Evolutionary conservation across 805 yeast species (phyloP).

Genomic region (Candida hungchunana): DNA sequence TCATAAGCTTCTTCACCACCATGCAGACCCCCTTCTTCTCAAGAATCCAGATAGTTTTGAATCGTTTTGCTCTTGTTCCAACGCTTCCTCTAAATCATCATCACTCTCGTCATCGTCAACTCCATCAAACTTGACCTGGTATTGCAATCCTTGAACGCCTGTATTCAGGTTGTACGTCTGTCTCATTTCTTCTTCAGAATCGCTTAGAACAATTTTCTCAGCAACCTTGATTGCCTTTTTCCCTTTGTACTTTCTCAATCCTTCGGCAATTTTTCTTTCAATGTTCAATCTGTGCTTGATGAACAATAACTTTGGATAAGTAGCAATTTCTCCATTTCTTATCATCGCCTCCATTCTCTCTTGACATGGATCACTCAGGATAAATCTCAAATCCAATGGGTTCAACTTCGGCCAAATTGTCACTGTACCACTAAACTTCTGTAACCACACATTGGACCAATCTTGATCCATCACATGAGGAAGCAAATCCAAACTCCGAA

Average conservation of each 20-base stretch:
- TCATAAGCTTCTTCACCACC: too few species aligned
- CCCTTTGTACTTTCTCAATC: slow-evolving; percentile 32
- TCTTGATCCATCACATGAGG: slow-evolving; percentile 71
- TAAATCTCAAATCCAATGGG: slow-evolving; percentile 55
- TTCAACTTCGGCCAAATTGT: slow-evolving; percentile 71
- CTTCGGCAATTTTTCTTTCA: slow-evolving; percentile 59
- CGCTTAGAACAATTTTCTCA: slow-evolving; percentile 6
- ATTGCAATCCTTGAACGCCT: slow-evolving; percentile 10
- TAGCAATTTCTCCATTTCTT: slow-evolving; percentile 56
- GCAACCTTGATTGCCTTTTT: background rate
- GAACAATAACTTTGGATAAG: slow-evolving; percentile 63
- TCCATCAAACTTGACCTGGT: slow-evolving; percentile 16
- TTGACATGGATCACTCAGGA: slow-evolving; percentile 65
- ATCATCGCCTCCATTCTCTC: slow-evolving; percentile 53
- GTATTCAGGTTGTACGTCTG: slow-evolving; percentile 2
- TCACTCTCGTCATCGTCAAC: slow-evolving; percentile 8
- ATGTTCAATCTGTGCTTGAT: slow-evolving; percentile 59
- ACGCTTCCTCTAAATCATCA: slow-evolving; percentile 12
- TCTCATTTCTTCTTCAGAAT: slow-evolving; percentile 10
- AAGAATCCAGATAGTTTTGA: background rate
- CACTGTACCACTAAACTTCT: slow-evolving; percentile 68
- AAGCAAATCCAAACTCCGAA: slow-evolving; percentile 58
- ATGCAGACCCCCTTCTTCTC: background rate
- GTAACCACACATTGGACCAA: slow-evolving; percentile 76
- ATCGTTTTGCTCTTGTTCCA: slow-evolving; percentile 12